Evolutionary conservation across 306 rosid species (phyloP).

Genomic region (Begonia fuchsioides): DNA sequence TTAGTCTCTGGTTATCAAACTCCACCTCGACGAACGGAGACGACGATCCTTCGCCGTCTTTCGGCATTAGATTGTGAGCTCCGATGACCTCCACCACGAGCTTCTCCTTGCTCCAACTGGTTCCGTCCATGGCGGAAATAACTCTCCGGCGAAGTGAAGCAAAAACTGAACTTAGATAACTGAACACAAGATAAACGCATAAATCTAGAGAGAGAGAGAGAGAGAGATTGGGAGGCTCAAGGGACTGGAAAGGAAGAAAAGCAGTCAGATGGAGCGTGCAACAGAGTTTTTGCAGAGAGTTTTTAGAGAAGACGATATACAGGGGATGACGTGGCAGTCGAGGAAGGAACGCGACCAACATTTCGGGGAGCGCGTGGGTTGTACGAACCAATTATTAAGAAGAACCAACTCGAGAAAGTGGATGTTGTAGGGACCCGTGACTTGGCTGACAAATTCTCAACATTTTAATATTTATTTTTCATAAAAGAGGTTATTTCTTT

Average conservation of each 20-base stretch:
- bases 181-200: background rate
- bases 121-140: slow-evolving; percentile 10
- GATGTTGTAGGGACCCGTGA: slow-evolving; percentile 23
- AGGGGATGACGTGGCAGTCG: slow-evolving; percentile 7
- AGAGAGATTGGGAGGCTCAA: slow-evolving; percentile 14
- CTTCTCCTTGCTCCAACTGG: slow-evolving; percentile 19
- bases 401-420: slow-evolving; percentile 6
- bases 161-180: background rate
- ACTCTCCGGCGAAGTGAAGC: too few relatives aligned
- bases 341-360: background rate
- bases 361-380: background rate
- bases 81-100: slow-evolving; percentile 43
- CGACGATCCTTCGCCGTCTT: slow-evolving; percentile 50
- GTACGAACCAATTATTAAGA: slow-evolving; percentile 10
- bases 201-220: background rate
- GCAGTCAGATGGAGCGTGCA: slow-evolving; percentile 14
- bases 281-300: slow-evolving; percentile 2
- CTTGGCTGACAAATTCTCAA: slow-evolving; percentile 2
- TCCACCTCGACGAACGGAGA: slow-evolving; percentile 46
- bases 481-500: background rate
- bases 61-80: slow-evolving; percentile 59
- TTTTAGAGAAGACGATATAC: background rate
- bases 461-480: background rate
- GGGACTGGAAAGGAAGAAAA: background rate
- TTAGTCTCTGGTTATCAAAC: slow-evolving; percentile 37